Evolutionary conservation across 2,329 filamentous ascomycete genomes (phyloP), one percentile per base, ranked within the genome.

Genomic region (Fusarium sp.): DNA sequence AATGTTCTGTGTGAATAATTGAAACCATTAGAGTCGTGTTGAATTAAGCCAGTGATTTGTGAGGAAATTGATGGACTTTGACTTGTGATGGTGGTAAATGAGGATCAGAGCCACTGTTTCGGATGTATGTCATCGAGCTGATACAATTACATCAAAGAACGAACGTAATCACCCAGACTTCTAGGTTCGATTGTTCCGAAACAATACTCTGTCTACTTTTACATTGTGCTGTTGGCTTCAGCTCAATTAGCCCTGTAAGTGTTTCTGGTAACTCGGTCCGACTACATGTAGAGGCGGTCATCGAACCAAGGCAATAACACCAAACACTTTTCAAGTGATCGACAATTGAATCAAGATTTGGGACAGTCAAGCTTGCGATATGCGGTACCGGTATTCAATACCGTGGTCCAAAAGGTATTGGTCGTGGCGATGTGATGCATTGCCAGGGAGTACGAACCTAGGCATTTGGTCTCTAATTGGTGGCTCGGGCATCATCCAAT

Each of bases 271-370:
- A 31, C 50, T 54, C 50, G 27, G 27, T 31, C 27, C 27, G 50
- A 54, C 18, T 54, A 4, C 16, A n/a, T 11, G 10, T n/a, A 8
- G 27, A 31, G 2, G 11, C 1, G 11, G 6, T 14, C 50, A 54
- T 54, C 20, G 50, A 31, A 54, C 1, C 18, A 54, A 20, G 50
- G 2, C 1, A 11, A 22, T 5, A 24, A 11, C 0, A 18, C 1
- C 0, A 0, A 0, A 1, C 0, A n/a, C 22, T 10, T 27, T 24
- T 22, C 5, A 27, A 16, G 14, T 18, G 14, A 27, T 47, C 14
- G 10, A 8, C 8, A 27, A 27, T 16, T 10, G 8, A 47, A 18
- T 47, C 22, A 18, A 47, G 8, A 18, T 24, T 27, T 9, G 10
- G 42, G 22, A 47, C 18, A 47, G 42, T 18, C 22, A 47, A 47